A percentile compares a stretch with the other conserved stretches of the same genome.
phyloP scores from a whole-genome alignment of 208 protist genomes.

The Lotmaria passim region DNA sequence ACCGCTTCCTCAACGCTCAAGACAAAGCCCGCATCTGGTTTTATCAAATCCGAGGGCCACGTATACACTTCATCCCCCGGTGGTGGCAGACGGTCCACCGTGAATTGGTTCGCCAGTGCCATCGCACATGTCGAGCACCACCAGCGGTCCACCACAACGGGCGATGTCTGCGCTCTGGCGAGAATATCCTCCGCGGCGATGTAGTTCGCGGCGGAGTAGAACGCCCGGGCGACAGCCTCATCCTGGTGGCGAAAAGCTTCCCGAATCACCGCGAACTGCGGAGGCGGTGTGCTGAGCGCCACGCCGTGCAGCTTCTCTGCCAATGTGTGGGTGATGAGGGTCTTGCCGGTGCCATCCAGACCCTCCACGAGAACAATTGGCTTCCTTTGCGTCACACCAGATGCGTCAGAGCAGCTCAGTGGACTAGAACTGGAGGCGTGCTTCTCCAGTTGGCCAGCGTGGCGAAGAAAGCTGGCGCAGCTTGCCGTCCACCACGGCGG shows the following conservation, averaged over 20 bases:
- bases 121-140: conserved; percentile 83
- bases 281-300: conserved; percentile 55
- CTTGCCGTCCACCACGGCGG: conserved; percentile 63
- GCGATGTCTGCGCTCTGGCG: not conserved
- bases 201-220: conserved; percentile 82
- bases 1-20: conserved; percentile 65
- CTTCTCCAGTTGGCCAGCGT: not conserved
- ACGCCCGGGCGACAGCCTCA: conserved; percentile 53
- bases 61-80: conserved; percentile 43
- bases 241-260: conserved; percentile 44
- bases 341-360: conserved; percentile 81
- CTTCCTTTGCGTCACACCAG: conserved; percentile 8
- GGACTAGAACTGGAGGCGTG: not conserved
- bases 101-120: conserved; percentile 58
- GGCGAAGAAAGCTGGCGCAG: conserved; percentile 48
- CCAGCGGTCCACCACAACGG: conserved; percentile 79
- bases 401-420: not conserved
- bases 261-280: conserved; percentile 48
- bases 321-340: conserved; percentile 43
- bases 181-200: conserved; percentile 49
- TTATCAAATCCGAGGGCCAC: conserved; percentile 60
- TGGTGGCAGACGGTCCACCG: conserved; percentile 38
- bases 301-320: conserved; percentile 39
- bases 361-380: conserved; percentile 67
- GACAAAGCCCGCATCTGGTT: conserved; percentile 38